These are phyloP conservation scores for Orbilia oligospora DNA, from an alignment of 2,329 filamentous ascomycete species.

Conservation along the genomic window DNA sequence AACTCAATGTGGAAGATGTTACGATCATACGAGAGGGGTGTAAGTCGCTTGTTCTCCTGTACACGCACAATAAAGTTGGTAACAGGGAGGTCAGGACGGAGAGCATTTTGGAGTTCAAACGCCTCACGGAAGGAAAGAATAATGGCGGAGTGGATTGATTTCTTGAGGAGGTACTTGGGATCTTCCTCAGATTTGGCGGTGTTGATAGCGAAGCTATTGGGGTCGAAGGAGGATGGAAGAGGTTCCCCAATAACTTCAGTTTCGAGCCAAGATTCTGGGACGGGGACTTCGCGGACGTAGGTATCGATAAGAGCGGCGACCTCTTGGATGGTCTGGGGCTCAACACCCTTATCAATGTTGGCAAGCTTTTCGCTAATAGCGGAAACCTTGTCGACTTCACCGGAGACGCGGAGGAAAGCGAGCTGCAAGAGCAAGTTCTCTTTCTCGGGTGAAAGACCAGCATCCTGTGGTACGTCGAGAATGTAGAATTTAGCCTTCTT, in stretches of 20 bases:
- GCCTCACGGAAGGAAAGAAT: conserved; percentile 94
- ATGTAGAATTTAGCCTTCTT: conserved; percentile 81
- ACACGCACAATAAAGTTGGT: conserved; percentile 91
- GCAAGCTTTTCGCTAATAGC: conserved; percentile 54
- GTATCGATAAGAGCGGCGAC: conserved; percentile 75
- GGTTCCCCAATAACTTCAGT: conserved; percentile 68
- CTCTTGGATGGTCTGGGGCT: conserved; percentile 66
- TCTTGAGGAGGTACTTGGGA: conserved; percentile 75
- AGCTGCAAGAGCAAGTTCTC: conserved; percentile 81
- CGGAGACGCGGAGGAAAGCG: conserved; percentile 84
- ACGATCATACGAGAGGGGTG: conserved; percentile 88
- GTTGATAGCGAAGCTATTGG: conserved; percentile 86
- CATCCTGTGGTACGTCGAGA: conserved; percentile 81
- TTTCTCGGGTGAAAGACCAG: conserved; percentile 72
- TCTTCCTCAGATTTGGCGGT: conserved; percentile 80
- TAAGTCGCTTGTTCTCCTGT: conserved; percentile 95
- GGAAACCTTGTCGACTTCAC: conserved; percentile 74
- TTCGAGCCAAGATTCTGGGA: conserved; percentile 85
- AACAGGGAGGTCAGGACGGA: conserved; percentile 87
- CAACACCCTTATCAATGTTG: conserved; percentile 39
- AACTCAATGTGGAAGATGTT: conserved; percentile 99
- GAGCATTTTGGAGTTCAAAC: conserved; percentile 78
- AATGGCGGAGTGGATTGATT: conserved; percentile 89
- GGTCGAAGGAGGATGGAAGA: conserved; percentile 77
- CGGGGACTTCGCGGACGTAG: conserved; percentile 79